Evolutionary conservation across 83 land plant genomes (phyloP), one percentile per base, ranked within the genome.

Genomic region (Isoetes engelmannii): DNA sequence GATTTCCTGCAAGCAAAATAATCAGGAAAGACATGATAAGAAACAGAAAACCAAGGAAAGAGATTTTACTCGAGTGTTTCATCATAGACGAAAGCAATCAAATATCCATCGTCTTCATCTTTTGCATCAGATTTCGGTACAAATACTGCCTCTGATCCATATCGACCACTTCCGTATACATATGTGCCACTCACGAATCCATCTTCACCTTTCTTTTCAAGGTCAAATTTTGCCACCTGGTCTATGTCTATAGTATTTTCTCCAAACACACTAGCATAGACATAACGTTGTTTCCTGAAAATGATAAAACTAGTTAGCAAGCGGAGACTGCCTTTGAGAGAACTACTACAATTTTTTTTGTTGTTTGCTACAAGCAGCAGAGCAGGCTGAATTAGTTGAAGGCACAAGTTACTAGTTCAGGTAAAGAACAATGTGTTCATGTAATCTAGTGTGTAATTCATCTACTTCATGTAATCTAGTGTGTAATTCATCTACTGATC

Each of bases 1-100:
- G 67, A 64, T 64, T 64, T 64, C 56, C 67, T 64, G 67, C 17
- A 60, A 10, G 62, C 7, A n/a, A n/a, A n/a, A n/a, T n/a, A n/a
- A n/a, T n/a, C n/a, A n/a, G n/a, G 18, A 50, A 50, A 50, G 13
- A 50, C 8, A 50, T 13, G 13, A 8, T 8, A 50, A 50, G 13
- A 50, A 50, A 13, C 53, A 8, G 8, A 13, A 50, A 13, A 8
- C 8, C 53, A 50, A 8, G 53, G 18, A 60, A 17, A 19, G 8
- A 18, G 18, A 12, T 18, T 60, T 60, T 60, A 60, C 62, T 18
- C 19, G 8, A 17, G 8, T 18, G 17, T 17, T 12, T 19, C 19
- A 17, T 60, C 62, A 17, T 60, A 60, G 8, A 60, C 10, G 18
- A 12, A 60, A 19, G 18, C 8, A 18, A 60, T 60, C 15, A 60